Conservation (phyloP, 2,329 filamentous ascomycete genomes). For the Aspergillus viridinutans region DNA sequence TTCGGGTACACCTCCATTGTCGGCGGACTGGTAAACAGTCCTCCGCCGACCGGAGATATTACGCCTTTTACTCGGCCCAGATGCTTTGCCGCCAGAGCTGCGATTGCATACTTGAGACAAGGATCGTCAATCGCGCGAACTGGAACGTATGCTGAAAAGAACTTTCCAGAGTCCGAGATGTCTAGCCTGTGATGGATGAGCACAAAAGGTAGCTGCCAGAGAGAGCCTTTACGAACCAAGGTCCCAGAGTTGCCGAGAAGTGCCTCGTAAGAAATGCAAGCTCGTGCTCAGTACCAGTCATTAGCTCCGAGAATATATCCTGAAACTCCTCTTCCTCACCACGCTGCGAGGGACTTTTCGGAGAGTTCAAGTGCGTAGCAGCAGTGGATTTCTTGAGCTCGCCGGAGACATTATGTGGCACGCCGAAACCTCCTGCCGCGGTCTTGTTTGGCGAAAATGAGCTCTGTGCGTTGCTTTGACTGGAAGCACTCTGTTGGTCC, state of each 20-base stretch:
- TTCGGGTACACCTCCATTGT: slow-evolving; percentile 51
- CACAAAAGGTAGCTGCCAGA: background rate
- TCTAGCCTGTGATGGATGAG: slow-evolving; percentile 29
- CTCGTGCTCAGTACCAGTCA: slow-evolving; percentile 37
- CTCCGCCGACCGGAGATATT: slow-evolving; percentile 16
- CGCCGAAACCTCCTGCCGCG: background rate
- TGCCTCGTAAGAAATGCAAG: slow-evolving; percentile 36
- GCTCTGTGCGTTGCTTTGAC: background rate
- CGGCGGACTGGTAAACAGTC: slow-evolving; percentile 38
- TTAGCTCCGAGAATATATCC: slow-evolving; percentile 34
- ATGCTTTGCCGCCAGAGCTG: slow-evolving; percentile 39
- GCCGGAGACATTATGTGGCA: background rate
- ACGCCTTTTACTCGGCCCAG: slow-evolving; percentile 31
- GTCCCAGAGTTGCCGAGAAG: slow-evolving; percentile 32
- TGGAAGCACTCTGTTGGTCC: slow-evolving; percentile 3
- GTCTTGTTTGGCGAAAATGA: slow-evolving; percentile 1
- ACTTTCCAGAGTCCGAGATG: slow-evolving; percentile 37
- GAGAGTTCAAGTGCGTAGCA: slow-evolving; percentile 1
- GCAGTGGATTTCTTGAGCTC: slow-evolving; percentile 4
- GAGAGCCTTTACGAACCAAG: slow-evolving; percentile 25
- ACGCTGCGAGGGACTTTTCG: slow-evolving; percentile 17
- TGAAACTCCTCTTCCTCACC: slow-evolving; percentile 30
- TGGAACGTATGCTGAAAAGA: slow-evolving; percentile 36
- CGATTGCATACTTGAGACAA: slow-evolving; percentile 34
- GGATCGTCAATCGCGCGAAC: slow-evolving; percentile 33